Evolutionary conservation across 2,329 filamentous ascomycete genomes (phyloP), one percentile per base, ranked within the genome.

Genomic region (Sporothrix luriei): DNA sequence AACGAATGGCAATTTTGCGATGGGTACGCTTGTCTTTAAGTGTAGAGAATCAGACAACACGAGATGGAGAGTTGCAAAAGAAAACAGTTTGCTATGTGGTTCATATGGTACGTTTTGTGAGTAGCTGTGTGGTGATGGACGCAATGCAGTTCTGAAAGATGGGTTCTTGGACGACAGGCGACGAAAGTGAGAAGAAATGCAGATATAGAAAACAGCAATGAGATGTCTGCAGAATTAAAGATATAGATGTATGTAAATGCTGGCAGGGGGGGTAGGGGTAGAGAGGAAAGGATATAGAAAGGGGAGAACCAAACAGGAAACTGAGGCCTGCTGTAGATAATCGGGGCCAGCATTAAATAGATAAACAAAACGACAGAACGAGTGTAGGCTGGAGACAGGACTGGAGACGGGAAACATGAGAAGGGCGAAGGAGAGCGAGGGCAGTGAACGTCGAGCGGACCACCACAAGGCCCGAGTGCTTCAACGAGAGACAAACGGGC

Each of bases 391-490:
- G 57, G 38, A 46, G 57, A 26, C 24, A 21, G 38, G 24, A 33
- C 21, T 40, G 55, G 19, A 13, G 40, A 10, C 40, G 9, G 16
- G 29, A 40, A 9, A 57, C 7, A 14, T 3, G 19, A 66, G 52
- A 43, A 40, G 62, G 62, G 24, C 43, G 48, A 55, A 51, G n/a
- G 65, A 38, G 6, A n/a, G 48, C 61, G 57, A 68, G 59, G 33
- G 26, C 26, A 66, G 51, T 46, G 29, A 16, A 24, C 48, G 40
- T 43, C 40, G 57, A 62, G 57, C 57, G 40, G 40, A 48, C 40
- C 57, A 62, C 57, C 21, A 19, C 40, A 33, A 59, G 21, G 55
- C n/a, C 33, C 29, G n/a, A 21, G 9, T 59, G 55, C 55, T 59
- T 38, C 29, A 43, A 62, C 40, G 57, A 62, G 21, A 48, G 57